Evolutionary conservation across 805 yeast species (phyloP).

Genomic region (Ogataea neopini): DNA sequence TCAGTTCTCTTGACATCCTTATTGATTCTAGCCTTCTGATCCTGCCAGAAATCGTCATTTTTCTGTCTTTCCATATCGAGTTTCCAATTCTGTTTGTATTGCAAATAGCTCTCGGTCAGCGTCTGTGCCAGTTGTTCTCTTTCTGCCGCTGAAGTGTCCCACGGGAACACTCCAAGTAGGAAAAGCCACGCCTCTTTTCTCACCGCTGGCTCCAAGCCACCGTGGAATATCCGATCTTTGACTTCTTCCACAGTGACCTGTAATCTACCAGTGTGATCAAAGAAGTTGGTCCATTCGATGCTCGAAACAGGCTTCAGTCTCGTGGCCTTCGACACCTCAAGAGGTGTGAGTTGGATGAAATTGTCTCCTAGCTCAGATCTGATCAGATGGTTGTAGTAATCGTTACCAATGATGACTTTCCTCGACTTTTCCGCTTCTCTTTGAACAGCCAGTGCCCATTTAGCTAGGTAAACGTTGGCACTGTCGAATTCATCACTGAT

Average conservation of each 20-base stretch:
- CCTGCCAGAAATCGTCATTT: constrained; percentile 75
- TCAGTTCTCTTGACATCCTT: constrained; percentile 94
- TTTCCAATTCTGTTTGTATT: constrained; percentile 72
- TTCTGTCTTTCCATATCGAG: constrained; percentile 52
- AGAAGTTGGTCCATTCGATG: constrained; percentile 82
- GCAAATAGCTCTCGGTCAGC: constrained; percentile 48
- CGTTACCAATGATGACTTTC: constrained; percentile 54
- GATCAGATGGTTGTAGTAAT: constrained; percentile 55
- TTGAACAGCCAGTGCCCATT: constrained; percentile 94
- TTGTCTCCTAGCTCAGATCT: constrained; percentile 60
- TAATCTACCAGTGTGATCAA: constrained; percentile 77
- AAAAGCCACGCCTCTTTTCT: constrained; percentile 86
- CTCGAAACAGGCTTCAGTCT: constrained; percentile 65
- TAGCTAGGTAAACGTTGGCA: constrained; percentile 88
- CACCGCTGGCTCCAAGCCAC: constrained; percentile 64
- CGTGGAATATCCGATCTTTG: constrained; percentile 83
- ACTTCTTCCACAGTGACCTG: constrained; percentile 75
- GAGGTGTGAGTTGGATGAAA: constrained; percentile 52
- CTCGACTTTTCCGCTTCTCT: constrained; percentile 78
- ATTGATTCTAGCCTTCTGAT: constrained; percentile 86
- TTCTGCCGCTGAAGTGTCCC: constrained; percentile 79
- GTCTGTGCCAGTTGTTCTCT: constrained; percentile 59
- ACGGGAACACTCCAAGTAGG: constrained; percentile 78
- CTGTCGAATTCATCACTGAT: constrained; percentile 91
- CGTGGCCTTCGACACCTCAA: constrained; percentile 60